These are phyloP conservation scores for Alisma plantagoaquatica DNA, from an alignment of 106 monocot genomes.

Conservation along the genomic window DNA sequence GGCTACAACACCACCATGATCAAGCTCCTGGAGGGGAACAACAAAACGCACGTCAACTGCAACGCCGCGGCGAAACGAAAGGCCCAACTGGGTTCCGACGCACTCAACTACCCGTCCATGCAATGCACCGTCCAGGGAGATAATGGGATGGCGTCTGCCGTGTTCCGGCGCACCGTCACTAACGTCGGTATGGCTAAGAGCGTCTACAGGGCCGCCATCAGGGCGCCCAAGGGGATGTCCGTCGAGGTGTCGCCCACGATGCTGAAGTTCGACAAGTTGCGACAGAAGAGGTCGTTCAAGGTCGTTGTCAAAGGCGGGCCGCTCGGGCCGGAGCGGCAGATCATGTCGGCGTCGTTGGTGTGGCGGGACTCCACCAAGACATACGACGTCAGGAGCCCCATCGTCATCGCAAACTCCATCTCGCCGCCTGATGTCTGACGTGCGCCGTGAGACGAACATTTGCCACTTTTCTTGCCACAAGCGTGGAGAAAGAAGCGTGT, in stretches of 20 bases:
- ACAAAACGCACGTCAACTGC: neutral
- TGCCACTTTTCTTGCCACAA: too few relatives aligned
- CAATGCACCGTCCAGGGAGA: neutral
- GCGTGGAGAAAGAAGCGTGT: too few relatives aligned
- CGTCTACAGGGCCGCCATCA: slow-evolving; percentile 6
- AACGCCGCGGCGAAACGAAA: neutral
- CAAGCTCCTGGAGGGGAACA: neutral
- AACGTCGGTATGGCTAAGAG: slow-evolving; percentile 2
- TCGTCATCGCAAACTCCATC: neutral
- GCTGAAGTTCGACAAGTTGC: neutral
- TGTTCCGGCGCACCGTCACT: slow-evolving; percentile 9
- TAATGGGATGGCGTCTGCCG: neutral
- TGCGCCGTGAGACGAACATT: too few relatives aligned
- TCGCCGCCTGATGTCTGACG: too few relatives aligned
- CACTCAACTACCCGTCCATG: slow-evolving; percentile 15
- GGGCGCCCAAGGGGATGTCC: slow-evolving; percentile 3
- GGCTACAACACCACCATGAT: neutral
- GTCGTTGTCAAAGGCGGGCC: slow-evolving; percentile 1
- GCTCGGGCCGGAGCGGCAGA: neutral
- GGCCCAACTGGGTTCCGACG: slow-evolving; percentile 2
- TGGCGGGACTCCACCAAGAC: slow-evolving; percentile 11
- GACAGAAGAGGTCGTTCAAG: slow-evolving; percentile 14
- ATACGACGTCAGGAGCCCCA: slow-evolving; percentile 11
- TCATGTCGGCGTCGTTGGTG: slow-evolving; percentile 3
- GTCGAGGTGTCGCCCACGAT: slow-evolving; percentile 7